Percentiles rank a stretch among this genome's conserved stretches.
Conservation (phyloP, 2,329 filamentous ascomycete species). For the Hymenotorrendiella dingleyae region DNA sequence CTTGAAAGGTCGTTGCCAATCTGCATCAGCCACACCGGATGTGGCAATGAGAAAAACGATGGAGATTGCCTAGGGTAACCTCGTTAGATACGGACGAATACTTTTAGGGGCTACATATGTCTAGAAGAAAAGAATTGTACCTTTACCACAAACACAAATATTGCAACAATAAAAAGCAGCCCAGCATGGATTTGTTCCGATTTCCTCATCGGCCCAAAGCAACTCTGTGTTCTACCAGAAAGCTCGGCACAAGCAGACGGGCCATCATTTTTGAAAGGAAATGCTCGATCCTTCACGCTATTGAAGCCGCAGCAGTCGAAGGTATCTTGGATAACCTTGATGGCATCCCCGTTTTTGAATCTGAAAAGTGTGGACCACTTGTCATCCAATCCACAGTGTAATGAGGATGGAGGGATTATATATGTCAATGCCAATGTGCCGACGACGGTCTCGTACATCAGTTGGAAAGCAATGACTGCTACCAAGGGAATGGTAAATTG, state of each 20-base stretch:
- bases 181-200: slow-evolving; percentile 48
- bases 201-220: slow-evolving; percentile 49
- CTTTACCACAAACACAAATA: slow-evolving; percentile 50
- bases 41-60: slow-evolving; percentile 25
- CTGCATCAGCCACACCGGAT: slow-evolving; percentile 19
- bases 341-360: slow-evolving; percentile 42
- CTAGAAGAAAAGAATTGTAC: slow-evolving; percentile 32
- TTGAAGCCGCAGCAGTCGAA: slow-evolving; percentile 63
- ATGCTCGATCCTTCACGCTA: slow-evolving; percentile 51
- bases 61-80: slow-evolving; percentile 15
- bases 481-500: slow-evolving; percentile 25
- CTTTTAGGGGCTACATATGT: neutral
- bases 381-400: slow-evolving; percentile 48
- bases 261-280: slow-evolving; percentile 50
- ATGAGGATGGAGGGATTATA: slow-evolving; percentile 22
- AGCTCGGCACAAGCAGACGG: slow-evolving; percentile 29
- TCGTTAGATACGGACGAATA: neutral
- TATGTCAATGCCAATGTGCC: slow-evolving; percentile 28
- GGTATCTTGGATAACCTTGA: slow-evolving; percentile 58
- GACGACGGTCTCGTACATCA: slow-evolving; percentile 30
- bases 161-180: slow-evolving; percentile 47
- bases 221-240: slow-evolving; percentile 42
- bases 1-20: slow-evolving; percentile 15
- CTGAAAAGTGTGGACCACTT: slow-evolving; percentile 51
- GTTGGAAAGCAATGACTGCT: slow-evolving; percentile 26